Base-by-base conservation (phyloP, 73 alveolate species). In the Paramecium biaurelia region DNA sequence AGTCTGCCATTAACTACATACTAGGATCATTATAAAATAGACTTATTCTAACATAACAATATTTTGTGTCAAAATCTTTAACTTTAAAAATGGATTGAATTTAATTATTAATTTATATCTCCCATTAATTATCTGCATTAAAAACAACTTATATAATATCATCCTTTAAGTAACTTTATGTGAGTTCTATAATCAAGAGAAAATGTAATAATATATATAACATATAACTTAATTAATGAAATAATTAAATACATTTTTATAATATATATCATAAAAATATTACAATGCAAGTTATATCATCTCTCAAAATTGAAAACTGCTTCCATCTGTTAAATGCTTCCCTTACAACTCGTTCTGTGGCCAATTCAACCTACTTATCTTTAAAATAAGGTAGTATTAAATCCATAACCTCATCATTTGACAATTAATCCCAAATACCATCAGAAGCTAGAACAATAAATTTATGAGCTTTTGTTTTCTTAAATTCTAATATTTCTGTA, bases 381-480 rank as follows among this genome's bases (percentile, higher is more conserved):
- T 56, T 70, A 32, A 49, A 89, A 89, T 42, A 89, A 14, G 94
- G 94, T 2, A 89, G 43, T 32, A 89, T 72, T 9, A 70, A 68
- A 32, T 89, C 42, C 94, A 89, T 82, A 21, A 89, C 94, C 4
- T 89, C 94, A 21, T 89, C 94, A 45, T 89, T 89, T 18, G 92
- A 43, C 34, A 89, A 70, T 38, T 59, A 74, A 23, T 89, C 94
- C 92, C 92, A 89, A 21, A 89, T 92, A 53, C 94, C 94, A 89
- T 89, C 94, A 42, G 92, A 76, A n/a, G 92, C 94, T 14, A 89
- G 68, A 20, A 89, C 85, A 21, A 89, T 89, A 76, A 79, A 89
- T 74, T 82, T 76, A 43, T 89, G 57, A 41, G 57, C 76, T 38
- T 18, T 58, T 7, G 57, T 42, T 86, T 87, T 86, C 24, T 37